Evolutionary conservation across 2,329 filamentous ascomycete genomes (phyloP).

Genomic region (Waltergamsia citrina): DNA sequence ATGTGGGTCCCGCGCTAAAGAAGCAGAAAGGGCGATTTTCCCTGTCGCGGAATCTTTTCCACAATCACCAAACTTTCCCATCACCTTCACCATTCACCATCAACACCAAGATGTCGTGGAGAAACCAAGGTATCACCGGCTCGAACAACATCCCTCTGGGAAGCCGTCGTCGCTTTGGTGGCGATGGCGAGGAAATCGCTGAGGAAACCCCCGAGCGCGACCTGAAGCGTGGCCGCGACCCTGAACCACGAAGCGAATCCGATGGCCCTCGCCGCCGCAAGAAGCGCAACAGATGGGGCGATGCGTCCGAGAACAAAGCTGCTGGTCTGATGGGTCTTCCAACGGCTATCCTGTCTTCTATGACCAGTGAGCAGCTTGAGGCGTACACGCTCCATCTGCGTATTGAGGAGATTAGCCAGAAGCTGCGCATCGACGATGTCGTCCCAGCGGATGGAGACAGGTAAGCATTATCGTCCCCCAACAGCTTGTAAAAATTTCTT

Average conservation of each 20-base stretch:
- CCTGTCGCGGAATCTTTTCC: no score
- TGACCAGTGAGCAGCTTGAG: constrained; percentile 97
- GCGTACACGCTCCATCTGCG: constrained; percentile 93
- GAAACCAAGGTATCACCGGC: constrained; percentile 79
- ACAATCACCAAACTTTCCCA: no score
- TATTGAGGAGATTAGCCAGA: constrained; percentile 98
- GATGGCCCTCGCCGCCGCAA: constrained; percentile 86
- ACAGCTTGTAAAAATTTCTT: constrained; percentile 5
- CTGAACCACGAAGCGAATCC: constrained; percentile 57
- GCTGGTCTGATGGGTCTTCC: constrained; percentile 95
- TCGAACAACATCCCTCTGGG: constrained; percentile 97
- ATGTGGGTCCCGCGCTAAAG: no score
- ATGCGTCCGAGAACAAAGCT: constrained; percentile 96
- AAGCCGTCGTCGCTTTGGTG: constrained; percentile 70
- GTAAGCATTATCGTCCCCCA: constrained; percentile 40
- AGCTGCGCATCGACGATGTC: constrained; percentile 97
- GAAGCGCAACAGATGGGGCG: constrained; percentile 98
- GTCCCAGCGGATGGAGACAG: constrained; percentile 93
- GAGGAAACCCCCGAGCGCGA: constrained; percentile 31
- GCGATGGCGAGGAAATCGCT: constrained; percentile 41
- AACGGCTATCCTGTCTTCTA: constrained; percentile 91
- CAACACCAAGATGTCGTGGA: constrained; percentile 48
- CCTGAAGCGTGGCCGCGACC: constrained; percentile 85
- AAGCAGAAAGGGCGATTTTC: no score
- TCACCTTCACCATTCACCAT: not conserved